Evolutionary conservation across 2,329 filamentous ascomycete genomes (phyloP).

Genomic region (Aureobasidium sp.): DNA sequence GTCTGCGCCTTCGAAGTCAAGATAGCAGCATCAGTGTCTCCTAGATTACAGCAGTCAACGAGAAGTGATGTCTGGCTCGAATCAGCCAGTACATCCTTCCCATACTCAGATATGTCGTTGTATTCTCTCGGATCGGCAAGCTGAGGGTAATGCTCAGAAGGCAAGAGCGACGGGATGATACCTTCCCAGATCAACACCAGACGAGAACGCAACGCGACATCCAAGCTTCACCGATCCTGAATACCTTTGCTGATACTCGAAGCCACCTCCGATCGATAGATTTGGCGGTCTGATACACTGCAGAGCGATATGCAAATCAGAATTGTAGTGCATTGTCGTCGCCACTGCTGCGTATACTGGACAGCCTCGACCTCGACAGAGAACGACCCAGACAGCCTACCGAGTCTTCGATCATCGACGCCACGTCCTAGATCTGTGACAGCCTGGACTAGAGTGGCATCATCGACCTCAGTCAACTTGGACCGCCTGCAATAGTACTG

Average conservation of each 20-base stretch:
- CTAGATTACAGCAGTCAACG: not conserved
- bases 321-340: not conserved
- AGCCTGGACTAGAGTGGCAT: too few relatives aligned
- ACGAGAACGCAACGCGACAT: not conserved
- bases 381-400: too few relatives aligned
- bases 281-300: not conserved
- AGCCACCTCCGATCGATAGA: not conserved
- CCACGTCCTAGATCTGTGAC: not conserved
- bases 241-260: not conserved
- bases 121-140: not conserved
- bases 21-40: too few relatives aligned
- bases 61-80: not conserved
- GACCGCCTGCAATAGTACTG: not conserved
- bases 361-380: too few relatives aligned
- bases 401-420: not conserved
- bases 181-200: not conserved
- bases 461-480: not conserved
- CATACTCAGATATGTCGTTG: not conserved
- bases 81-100: not conserved
- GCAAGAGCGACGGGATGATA: not conserved
- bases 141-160: not conserved
- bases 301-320: not conserved
- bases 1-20: too few relatives aligned
- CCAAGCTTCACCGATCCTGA: not conserved
- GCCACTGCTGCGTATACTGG: not conserved